Evolutionary conservation across 2,329 filamentous ascomycete genomes (phyloP), one percentile per base, ranked within the genome.

Genomic region (Epichloe gansuensis): DNA sequence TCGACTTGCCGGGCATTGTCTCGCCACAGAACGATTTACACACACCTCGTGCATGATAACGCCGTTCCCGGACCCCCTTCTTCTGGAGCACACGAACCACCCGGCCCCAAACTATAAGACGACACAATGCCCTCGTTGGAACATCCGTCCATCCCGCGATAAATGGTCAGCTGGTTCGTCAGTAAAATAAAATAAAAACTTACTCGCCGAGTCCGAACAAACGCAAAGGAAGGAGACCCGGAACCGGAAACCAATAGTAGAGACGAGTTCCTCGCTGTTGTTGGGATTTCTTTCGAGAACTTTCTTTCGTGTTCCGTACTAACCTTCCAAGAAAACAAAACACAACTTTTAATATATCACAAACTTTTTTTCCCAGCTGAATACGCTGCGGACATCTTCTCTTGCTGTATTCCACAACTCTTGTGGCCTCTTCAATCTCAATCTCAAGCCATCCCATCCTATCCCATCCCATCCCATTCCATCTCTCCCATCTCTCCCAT

Each of bases 51-150:
- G 28, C 34, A 41, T 28, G 52, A 54, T 51, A 45, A 49, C 39
- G 41, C 53, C 53, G 53, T 52, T 49, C 39, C 49, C 53, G 53
- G 53, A 54, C 53, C 52, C 34, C 49, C 49, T 13, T 25, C 34
- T 1, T 21, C 13, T 4, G 17, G 28, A n/a, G 17, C 13, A 37
- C 25, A 43, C 44, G 17, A 28, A 13, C 42, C 41, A 25, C 17
- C 21, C 37, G 21, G 21, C 23, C 34, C 28, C 34, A 45, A 50
- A 51, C 41, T 35, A 44, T 51, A 51, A 51, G 49, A 45, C 21
- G 49, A 39, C 41, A 45, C 41, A 45, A 31, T 46, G 41, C 25
- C 41, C 28, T 43, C 41, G 15, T 37, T 35, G 11, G 12, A 21
- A 9, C 39, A 12, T 31, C 42, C 21, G 31, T 17, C 23, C 28